These are phyloP conservation scores for Pterulicium gracile DNA, from an alignment of 1,284 basidiomycete species.

Conservation along the genomic window DNA sequence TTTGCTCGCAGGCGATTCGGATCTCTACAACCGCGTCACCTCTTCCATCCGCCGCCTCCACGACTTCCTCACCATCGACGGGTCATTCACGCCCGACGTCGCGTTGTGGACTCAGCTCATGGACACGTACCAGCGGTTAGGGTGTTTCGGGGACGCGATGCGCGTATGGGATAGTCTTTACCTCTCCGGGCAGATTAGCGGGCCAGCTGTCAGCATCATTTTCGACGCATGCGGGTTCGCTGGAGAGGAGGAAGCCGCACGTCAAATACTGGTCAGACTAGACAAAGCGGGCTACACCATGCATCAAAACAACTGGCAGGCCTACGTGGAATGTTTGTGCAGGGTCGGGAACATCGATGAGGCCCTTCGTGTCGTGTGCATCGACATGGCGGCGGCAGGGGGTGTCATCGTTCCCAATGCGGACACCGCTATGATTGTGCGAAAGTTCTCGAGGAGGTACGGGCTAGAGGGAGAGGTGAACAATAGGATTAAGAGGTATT, in stretches of 20 bases:
- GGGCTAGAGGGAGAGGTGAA: constrained; percentile 35
- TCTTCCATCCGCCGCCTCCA: constrained; percentile 60
- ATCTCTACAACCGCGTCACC: constrained; percentile 26
- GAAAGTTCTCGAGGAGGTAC: constrained; percentile 37
- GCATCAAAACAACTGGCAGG: constrained; percentile 63
- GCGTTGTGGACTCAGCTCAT: constrained; percentile 82
- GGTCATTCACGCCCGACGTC: constrained; percentile 63
- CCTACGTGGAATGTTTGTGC: constrained; percentile 84
- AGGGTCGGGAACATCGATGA: constrained; percentile 57
- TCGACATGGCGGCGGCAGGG: constrained; percentile 39
- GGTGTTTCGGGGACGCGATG: constrained; percentile 59
- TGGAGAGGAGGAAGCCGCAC: constrained; percentile 37
- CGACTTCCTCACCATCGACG: constrained; percentile 70
- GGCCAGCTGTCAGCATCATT: constrained; percentile 69
- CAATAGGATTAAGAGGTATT: constrained; percentile 34
- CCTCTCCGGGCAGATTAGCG: constrained; percentile 44
- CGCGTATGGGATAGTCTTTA: constrained; percentile 77
- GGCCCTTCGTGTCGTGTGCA: constrained; percentile 54
- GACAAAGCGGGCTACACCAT: constrained; percentile 36
- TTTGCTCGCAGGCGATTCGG: constrained; percentile 11
- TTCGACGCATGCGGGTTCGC: constrained; percentile 75
- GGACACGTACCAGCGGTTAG: constrained; percentile 78
- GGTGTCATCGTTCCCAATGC: constrained; percentile 29
- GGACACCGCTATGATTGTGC: constrained; percentile 38
- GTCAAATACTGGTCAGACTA: constrained; percentile 43